Evolutionary conservation across 352 stramenopile species (phyloP).

Genomic region (Blastocystis sp.): DNA sequence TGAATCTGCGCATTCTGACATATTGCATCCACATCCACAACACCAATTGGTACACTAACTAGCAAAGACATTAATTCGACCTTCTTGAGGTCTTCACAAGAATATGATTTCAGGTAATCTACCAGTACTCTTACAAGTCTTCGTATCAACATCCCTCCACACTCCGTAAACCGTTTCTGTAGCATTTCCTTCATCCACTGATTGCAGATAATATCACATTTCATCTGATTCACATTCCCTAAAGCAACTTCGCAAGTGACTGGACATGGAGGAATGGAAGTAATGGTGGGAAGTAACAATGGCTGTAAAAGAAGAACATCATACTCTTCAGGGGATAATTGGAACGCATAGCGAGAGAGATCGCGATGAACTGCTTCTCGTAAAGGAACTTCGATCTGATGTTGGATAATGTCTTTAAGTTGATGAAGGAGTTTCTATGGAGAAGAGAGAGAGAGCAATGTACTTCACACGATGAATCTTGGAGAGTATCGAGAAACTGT

Average conservation of each 20-base stretch:
- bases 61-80: conserved; percentile 5
- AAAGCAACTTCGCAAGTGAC: background rate
- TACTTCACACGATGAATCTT: too few relatives aligned
- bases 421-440: background rate
- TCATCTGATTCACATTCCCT: background rate
- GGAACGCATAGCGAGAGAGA: background rate
- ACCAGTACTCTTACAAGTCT: background rate
- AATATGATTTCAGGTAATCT: background rate
- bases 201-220: background rate
- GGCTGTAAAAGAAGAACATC: conserved; percentile 8
- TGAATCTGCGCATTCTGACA: background rate
- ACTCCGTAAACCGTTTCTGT: conserved; percentile 36
- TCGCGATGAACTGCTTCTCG: background rate
- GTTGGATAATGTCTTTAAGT: background rate
- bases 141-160: conserved; percentile 11
- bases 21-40: background rate
- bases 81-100: background rate
- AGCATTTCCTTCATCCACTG: background rate
- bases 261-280: background rate
- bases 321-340: background rate
- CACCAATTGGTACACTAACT: conserved; percentile 6
- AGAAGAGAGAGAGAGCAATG: background rate
- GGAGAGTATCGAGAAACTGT: background rate
- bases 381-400: background rate
- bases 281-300: background rate